phyloP scores from a whole-genome alignment of 306 rosid genomes.

The Prinsepia uniflora region DNA sequence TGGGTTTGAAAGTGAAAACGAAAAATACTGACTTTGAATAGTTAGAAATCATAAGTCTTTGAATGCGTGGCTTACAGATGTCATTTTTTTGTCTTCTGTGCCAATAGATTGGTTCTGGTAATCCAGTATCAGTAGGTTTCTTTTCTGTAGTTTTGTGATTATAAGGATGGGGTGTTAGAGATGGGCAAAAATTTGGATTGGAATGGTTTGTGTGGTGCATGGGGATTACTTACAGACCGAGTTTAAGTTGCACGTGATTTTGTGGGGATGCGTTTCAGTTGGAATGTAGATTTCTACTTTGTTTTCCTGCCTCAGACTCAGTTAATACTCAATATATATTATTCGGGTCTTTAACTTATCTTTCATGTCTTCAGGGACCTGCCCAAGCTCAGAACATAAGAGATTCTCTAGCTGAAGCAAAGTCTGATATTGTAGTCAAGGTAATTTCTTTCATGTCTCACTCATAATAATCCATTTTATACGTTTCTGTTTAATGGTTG shows the following conservation, averaged over 20 bases:
- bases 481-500: not conserved
- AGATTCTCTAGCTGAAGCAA: conserved; percentile 83
- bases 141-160: no score
- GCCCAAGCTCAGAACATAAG: conserved; percentile 97
- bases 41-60: no score
- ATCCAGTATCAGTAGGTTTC: not conserved
- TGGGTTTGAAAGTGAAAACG: no score
- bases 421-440: conserved; percentile 90
- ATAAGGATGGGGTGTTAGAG: no score
- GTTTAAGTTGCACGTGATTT: not conserved
- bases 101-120: not conserved
- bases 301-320: not conserved
- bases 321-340: not conserved
- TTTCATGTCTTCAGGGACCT: conserved; percentile 61
- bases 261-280: not conserved
- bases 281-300: not conserved
- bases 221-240: not conserved
- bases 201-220: not conserved
- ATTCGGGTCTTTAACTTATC: not conserved
- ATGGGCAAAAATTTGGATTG: not conserved
- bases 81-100: no score
- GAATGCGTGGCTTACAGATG: no score
- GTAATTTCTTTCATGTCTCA: conserved; percentile 34
- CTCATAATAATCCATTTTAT: not conserved
- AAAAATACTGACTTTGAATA: no score